These are phyloP conservation scores for Cadophora malorum DNA, from an alignment of 2,329 filamentous ascomycete genomes.

Conservation along the genomic window DNA sequence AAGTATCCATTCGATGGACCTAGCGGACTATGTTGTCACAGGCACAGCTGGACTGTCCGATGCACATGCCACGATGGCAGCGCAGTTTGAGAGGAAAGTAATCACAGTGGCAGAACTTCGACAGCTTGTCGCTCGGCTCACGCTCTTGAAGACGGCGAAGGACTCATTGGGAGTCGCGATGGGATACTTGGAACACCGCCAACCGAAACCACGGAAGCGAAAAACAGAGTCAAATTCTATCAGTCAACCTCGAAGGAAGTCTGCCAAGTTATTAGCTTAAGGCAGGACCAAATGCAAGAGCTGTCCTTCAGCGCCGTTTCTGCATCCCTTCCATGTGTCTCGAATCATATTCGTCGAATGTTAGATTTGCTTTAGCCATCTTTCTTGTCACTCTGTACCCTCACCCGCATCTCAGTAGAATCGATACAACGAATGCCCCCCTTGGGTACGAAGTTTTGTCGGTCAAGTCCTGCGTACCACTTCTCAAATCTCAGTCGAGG, in stretches of 20 bases:
- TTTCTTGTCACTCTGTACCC: too few relatives aligned
- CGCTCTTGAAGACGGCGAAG: neutral
- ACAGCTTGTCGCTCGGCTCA: neutral
- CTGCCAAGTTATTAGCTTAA: neutral
- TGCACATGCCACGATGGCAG: neutral
- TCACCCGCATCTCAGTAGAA: too few relatives aligned
- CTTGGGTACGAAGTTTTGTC: too few relatives aligned
- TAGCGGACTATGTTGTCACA: neutral
- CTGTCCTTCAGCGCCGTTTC: neutral
- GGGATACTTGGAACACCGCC: neutral
- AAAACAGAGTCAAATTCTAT: neutral
- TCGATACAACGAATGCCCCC: too few relatives aligned
- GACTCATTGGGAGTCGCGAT: neutral
- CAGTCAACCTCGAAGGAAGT: neutral
- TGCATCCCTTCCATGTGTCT: too few relatives aligned
- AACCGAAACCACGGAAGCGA: neutral
- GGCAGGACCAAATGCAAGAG: neutral
- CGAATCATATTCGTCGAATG: too few relatives aligned
- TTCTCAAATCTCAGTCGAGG: too few relatives aligned
- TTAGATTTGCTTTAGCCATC: too few relatives aligned
- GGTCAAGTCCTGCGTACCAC: too few relatives aligned
- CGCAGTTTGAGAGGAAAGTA: neutral
- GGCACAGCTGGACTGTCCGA: neutral
- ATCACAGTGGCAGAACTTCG: neutral
- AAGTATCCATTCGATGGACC: neutral